These are phyloP conservation scores for Aspergillus sp. DNA, from an alignment of 2,329 filamentous ascomycete species.

Conservation along the genomic window DNA sequence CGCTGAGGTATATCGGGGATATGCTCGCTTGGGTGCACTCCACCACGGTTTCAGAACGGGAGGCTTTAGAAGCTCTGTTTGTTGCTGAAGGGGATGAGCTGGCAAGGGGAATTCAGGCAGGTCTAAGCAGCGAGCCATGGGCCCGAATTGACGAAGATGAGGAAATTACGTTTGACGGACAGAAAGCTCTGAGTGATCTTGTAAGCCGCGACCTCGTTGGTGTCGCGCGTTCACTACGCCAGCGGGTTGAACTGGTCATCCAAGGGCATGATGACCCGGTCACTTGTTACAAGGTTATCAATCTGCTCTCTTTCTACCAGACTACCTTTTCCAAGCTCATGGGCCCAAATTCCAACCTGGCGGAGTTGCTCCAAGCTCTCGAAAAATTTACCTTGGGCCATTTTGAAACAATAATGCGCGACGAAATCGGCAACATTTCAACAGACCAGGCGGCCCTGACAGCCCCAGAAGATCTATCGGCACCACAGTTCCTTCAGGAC, in stretches of 20 bases:
- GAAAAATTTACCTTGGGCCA: conserved; percentile 77
- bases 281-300: conserved; percentile 83
- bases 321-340: conserved; percentile 80
- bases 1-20: conserved; percentile 86
- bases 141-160: conserved; percentile 61
- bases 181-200: conserved; percentile 77
- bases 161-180: conserved; percentile 68
- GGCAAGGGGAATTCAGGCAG: conserved; percentile 74
- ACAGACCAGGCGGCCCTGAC: conserved; percentile 71
- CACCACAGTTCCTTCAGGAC: conserved; percentile 77
- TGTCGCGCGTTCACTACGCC: conserved; percentile 78
- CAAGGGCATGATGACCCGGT: conserved; percentile 90
- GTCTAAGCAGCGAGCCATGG: conserved; percentile 83
- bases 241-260: conserved; percentile 86
- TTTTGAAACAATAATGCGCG: conserved; percentile 77
- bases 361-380: conserved; percentile 67
- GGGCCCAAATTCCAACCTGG: conserved; percentile 65
- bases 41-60: conserved; percentile 86
- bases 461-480: conserved; percentile 69
- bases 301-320: conserved; percentile 85
- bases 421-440: conserved; percentile 65
- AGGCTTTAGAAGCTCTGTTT: conserved; percentile 88
- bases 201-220: conserved; percentile 83
- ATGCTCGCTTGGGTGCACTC: conserved; percentile 98
- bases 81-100: conserved; percentile 88